phyloP scores from a whole-genome alignment of 2,329 filamentous ascomycete genomes.

The Albifimbria verrucaria region DNA sequence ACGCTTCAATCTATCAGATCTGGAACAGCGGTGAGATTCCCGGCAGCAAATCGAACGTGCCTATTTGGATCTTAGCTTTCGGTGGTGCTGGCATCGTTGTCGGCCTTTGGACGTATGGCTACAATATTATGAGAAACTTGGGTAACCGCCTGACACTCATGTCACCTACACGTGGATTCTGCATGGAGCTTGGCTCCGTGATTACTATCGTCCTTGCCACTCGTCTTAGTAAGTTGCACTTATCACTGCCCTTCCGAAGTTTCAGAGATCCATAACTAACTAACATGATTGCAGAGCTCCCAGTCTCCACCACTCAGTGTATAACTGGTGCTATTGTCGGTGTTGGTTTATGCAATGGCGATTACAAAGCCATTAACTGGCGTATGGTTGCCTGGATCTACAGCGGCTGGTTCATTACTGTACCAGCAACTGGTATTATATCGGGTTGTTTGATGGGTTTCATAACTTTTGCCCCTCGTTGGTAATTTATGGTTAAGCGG shows the following conservation, averaged over 20 bases:
- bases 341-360: conserved; percentile 59
- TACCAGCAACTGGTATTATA: conserved; percentile 54
- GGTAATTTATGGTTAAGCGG: conserved; percentile 25
- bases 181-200: conserved; percentile 59
- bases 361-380: conserved; percentile 59
- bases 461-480: conserved; percentile 58
- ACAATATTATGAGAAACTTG: conserved; percentile 62
- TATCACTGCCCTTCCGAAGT: background rate
- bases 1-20: conserved; percentile 59
- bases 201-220: conserved; percentile 63
- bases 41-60: conserved; percentile 44
- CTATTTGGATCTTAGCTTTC: conserved; percentile 57
- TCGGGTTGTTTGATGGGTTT: conserved; percentile 61
- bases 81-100: conserved; percentile 50
- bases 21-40: conserved; percentile 48
- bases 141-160: conserved; percentile 62
- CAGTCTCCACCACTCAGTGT: conserved; percentile 64
- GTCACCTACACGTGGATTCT: conserved; percentile 57
- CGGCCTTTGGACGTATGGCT: conserved; percentile 59
- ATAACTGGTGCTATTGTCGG: conserved; percentile 61
- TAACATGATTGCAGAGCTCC: conserved; percentile 41
- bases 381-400: conserved; percentile 60
- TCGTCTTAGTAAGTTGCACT: conserved; percentile 24
- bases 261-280: background rate
- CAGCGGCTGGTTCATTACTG: conserved; percentile 57